These are phyloP conservation scores for Rhypophila decipiens DNA, from an alignment of 495 filamentous ascomycete genomes.

Conservation along the genomic window DNA sequence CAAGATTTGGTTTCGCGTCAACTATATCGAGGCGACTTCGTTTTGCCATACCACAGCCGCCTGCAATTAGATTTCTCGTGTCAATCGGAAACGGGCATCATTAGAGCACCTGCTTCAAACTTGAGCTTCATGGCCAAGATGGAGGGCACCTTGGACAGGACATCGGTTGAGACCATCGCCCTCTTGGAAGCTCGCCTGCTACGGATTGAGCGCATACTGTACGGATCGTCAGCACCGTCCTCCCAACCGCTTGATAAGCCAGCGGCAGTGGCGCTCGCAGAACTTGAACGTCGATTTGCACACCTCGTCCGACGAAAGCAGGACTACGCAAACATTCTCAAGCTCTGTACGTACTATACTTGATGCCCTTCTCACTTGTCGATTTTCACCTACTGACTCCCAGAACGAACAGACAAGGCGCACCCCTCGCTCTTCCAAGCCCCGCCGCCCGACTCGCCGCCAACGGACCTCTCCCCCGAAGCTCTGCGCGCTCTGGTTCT, in stretches of 20 bases:
- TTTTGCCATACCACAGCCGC: too few species aligned
- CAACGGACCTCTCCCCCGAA: constrained; percentile 36
- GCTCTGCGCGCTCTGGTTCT: constrained; percentile 62
- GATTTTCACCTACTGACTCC: constrained; percentile 6
- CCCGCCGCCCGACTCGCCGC: constrained; percentile 23
- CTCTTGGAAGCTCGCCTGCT: constrained; percentile 71
- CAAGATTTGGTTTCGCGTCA: too few species aligned
- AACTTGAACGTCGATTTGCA: constrained; percentile 53
- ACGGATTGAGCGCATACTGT: constrained; percentile 67
- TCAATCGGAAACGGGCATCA: too few species aligned
- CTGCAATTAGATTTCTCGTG: too few species aligned
- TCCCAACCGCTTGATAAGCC: constrained; percentile 33
- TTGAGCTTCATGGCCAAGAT: constrained; percentile 17
- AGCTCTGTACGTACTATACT: constrained; percentile 35
- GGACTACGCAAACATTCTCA: constrained; percentile 42
- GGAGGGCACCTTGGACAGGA: constrained; percentile 44
- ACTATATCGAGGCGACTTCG: too few species aligned
- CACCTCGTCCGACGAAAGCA: constrained; percentile 32
- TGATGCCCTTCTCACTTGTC: background rate
- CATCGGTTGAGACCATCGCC: constrained; percentile 58
- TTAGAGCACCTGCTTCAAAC: too few species aligned
- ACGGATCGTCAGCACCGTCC: constrained; percentile 41
- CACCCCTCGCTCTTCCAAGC: constrained; percentile 44
- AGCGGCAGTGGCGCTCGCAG: constrained; percentile 50
- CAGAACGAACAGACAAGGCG: constrained; percentile 28